phyloP scores from a whole-genome alignment of 2,329 filamentous ascomycete genomes.

The Chaetomiaceae sp. region DNA sequence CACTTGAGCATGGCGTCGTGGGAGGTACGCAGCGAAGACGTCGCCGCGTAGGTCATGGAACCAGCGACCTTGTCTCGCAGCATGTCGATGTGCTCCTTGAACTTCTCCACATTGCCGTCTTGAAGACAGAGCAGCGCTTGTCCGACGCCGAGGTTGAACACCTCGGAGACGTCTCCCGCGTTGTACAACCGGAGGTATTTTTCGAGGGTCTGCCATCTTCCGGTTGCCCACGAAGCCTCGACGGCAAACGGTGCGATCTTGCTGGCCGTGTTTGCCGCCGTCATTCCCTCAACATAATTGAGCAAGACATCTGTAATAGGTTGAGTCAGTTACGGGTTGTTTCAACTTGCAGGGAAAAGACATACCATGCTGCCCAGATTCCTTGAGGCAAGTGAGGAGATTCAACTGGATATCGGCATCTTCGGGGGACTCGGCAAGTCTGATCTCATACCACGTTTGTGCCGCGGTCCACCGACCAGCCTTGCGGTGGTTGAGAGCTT shows the following conservation, averaged over 20 bases:
- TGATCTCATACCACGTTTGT: constrained; percentile 96
- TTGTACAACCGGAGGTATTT: constrained; percentile 57
- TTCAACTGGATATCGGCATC: constrained; percentile 76
- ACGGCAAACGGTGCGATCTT: constrained; percentile 76
- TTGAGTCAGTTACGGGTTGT: constrained; percentile 1
- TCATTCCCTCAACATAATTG: constrained; percentile 78
- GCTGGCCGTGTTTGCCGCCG: constrained; percentile 48
- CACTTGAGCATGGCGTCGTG: constrained; percentile 82
- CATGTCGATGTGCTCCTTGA: constrained; percentile 54
- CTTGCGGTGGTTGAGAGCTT: constrained; percentile 88
- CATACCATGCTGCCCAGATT: constrained; percentile 90
- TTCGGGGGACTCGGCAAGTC: constrained; percentile 72
- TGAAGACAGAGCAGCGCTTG: constrained; percentile 58
- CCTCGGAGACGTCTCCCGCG: constrained; percentile 46
- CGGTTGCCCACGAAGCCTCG: constrained; percentile 88
- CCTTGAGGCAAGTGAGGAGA: constrained; percentile 80
- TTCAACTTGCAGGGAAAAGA: constrained; percentile 8
- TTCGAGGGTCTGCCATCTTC: constrained; percentile 71
- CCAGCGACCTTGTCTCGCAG: constrained; percentile 67
- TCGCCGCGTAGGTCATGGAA: constrained; percentile 70
- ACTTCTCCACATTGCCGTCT: constrained; percentile 44
- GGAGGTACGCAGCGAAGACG: constrained; percentile 74
- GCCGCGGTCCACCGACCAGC: constrained; percentile 90
- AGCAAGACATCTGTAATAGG: constrained; percentile 66
- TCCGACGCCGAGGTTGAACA: constrained; percentile 82